These are phyloP conservation scores for Linum tenue DNA, from an alignment of 345 rosid genomes.

Conservation along the genomic window DNA sequence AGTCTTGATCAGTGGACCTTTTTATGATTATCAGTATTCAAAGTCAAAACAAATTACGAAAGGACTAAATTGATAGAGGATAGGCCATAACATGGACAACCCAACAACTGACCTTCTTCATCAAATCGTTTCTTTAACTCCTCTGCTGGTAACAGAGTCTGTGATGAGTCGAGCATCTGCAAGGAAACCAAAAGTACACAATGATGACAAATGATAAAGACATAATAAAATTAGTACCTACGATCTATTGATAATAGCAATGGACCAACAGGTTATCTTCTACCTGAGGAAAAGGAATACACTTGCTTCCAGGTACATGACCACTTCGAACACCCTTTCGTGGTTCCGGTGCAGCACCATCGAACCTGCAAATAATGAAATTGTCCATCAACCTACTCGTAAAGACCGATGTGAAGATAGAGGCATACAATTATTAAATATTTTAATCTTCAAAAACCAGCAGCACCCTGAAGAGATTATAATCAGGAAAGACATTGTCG, in stretches of 20 bases:
- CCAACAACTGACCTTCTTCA: conserved; percentile 52
- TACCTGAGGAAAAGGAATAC: conserved; percentile 82
- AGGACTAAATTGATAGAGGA: not conserved
- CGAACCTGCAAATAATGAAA: conserved; percentile 48
- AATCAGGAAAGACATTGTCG: not conserved
- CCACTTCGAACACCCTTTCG: conserved; percentile 92
- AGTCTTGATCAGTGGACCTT: not conserved
- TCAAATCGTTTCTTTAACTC: conserved; percentile 77
- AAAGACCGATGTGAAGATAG: not conserved
- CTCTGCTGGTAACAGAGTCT: conserved; percentile 62
- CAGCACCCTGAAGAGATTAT: not conserved
- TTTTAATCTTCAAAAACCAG: not conserved
- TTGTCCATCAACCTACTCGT: conserved; percentile 3
- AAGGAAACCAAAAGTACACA: conserved; percentile 19
- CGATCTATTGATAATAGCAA: not conserved
- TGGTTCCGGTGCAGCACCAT: conserved; percentile 84
- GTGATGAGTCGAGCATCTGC: conserved; percentile 81
- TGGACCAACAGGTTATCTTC: not conserved
- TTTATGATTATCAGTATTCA: not conserved
- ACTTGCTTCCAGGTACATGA: conserved; percentile 94
- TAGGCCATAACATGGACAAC: not conserved
- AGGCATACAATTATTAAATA: not conserved
- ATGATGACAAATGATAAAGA: not conserved
- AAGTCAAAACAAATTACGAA: not conserved
- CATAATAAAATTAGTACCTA: not conserved